Evolutionary conservation across 1,284 basidiomycete species (phyloP), one percentile per base, ranked within the genome.

Genomic region (Cryptococcus sp.): DNA sequence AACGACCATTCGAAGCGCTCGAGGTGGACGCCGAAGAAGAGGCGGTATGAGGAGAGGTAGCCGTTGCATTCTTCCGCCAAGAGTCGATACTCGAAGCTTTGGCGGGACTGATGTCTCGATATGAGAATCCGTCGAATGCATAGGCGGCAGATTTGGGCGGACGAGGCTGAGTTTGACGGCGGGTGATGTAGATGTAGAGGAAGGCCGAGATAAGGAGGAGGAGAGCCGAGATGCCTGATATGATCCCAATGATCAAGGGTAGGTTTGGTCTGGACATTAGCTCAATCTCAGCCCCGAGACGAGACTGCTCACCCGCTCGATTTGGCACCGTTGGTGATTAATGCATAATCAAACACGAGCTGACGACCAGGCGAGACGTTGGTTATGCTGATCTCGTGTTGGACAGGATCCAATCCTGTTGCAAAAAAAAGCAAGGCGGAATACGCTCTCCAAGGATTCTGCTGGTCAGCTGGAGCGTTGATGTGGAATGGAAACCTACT

Each of bases 291-390:
- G n/a, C n/a, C n/a, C n/a, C n/a, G n/a, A n/a, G n/a, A n/a, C n/a
- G n/a, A 47, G 11, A 16, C 43, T 22, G 43, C 43, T 49, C 42
- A 52, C 45, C 34, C 39, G 9, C 33, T 37, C 14, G 52, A 28
- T 25, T 32, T 38, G 9, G 24, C 23, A 7, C 10, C n/a, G 0
- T 32, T 42, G 2, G 58, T 55, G 21, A 61, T 19, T 4, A 61
- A 21, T 4, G 61, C 64, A 37, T 65, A 66, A 35, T 66, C 64
- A 10, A 66, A 42, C 4, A 65, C 48, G 28, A 64, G 34, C 25
- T 59, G 53, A 25, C 31, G 23, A 4, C 57, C 59, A 9, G 52
- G 38, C 10, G 38, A 18, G n/a, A 43, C 48, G 41, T 58, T 63
- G 14, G 44, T 47, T 24, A 63, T 45, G 7, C 26, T 48, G 9